Conservation (phyloP, 345 rosid species). For the Carallia brachiata region DNA sequence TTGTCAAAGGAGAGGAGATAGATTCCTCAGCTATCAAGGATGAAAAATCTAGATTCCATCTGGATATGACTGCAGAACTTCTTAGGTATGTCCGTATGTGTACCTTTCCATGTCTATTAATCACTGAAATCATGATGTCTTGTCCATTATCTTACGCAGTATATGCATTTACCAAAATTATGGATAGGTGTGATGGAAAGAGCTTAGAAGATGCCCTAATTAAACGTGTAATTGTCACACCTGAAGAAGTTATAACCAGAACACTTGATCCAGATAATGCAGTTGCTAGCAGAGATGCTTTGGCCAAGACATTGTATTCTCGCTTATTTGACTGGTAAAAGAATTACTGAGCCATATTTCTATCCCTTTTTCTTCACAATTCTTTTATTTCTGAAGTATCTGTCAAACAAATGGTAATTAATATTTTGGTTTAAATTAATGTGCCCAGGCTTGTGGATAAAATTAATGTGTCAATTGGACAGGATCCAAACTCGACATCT, state of each 20-base stretch:
- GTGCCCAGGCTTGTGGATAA: slow-evolving; percentile 80
- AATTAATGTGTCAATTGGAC: slow-evolving; percentile 86
- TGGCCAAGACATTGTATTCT: slow-evolving; percentile 86
- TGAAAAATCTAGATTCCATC: slow-evolving; percentile 82
- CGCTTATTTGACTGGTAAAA: slow-evolving; percentile 94
- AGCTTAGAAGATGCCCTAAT: slow-evolving; percentile 87
- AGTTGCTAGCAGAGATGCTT: slow-evolving; percentile 83
- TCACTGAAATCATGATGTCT: not conserved
- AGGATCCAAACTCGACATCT: slow-evolving; percentile 87
- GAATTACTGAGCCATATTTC: slow-evolving; percentile 6
- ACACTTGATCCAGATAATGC: slow-evolving; percentile 89
- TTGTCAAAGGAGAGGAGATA: slow-evolving; percentile 76
- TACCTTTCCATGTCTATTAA: not conserved
- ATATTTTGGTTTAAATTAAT: slow-evolving; percentile 1
- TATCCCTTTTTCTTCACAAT: not conserved
- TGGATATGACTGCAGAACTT: slow-evolving; percentile 69
- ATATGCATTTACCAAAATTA: not conserved
- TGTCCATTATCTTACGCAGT: not conserved
- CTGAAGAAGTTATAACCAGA: slow-evolving; percentile 94
- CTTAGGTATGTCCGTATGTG: slow-evolving; percentile 62
- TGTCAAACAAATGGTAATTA: not conserved
- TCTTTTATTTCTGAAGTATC: not conserved
- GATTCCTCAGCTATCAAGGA: slow-evolving; percentile 94
- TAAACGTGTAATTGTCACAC: slow-evolving; percentile 96
- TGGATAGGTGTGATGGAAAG: slow-evolving; percentile 66